These are phyloP conservation scores for Cyclocybe cylindracea DNA, from an alignment of 768 basidiomycete species.

Conservation along the genomic window DNA sequence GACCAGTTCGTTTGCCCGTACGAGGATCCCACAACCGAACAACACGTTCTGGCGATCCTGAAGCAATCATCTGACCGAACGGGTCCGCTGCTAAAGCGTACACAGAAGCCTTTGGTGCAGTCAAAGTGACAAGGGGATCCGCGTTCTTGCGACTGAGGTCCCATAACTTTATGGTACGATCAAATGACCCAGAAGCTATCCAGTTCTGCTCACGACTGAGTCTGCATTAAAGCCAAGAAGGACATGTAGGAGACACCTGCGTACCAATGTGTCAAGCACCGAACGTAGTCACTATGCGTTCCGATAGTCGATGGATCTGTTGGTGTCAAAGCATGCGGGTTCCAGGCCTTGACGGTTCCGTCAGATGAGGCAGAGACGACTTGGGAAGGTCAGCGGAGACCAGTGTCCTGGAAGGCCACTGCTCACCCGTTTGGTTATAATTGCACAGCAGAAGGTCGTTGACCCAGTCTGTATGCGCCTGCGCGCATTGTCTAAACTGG, in stretches of 20 bases:
- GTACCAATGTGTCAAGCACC: conserved; percentile 75
- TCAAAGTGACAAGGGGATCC: conserved; percentile 63
- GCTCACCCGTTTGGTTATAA: conserved; percentile 80
- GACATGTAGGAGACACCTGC: conserved; percentile 11
- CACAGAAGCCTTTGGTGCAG: conserved; percentile 67
- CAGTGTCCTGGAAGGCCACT: background rate
- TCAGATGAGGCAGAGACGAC: conserved; percentile 96
- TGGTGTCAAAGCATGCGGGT: conserved; percentile 65
- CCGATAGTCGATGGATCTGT: conserved; percentile 71
- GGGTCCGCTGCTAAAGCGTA: conserved; percentile 84
- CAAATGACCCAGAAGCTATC: conserved; percentile 94
- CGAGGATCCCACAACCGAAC: conserved; percentile 94
- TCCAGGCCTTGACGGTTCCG: conserved; percentile 93
- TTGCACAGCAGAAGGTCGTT: conserved; percentile 94
- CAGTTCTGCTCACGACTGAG: conserved; percentile 76
- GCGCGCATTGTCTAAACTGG: conserved; percentile 84
- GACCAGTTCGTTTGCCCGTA: conserved; percentile 68
- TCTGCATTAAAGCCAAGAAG: conserved; percentile 14
- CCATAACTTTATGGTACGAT: conserved; percentile 94
- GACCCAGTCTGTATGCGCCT: conserved; percentile 94
- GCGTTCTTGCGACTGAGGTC: conserved; percentile 60
- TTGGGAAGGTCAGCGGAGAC: conserved; percentile 19
- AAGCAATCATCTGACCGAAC: conserved; percentile 78
- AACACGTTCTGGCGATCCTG: conserved; percentile 90
- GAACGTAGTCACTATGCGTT: conserved; percentile 82